A percentile compares a stretch with the other conserved stretches of the same genome.
These are phyloP conservation scores for Dendrobium catenatum DNA, from an alignment of 106 monocot genomes.

Conservation along the genomic window DNA sequence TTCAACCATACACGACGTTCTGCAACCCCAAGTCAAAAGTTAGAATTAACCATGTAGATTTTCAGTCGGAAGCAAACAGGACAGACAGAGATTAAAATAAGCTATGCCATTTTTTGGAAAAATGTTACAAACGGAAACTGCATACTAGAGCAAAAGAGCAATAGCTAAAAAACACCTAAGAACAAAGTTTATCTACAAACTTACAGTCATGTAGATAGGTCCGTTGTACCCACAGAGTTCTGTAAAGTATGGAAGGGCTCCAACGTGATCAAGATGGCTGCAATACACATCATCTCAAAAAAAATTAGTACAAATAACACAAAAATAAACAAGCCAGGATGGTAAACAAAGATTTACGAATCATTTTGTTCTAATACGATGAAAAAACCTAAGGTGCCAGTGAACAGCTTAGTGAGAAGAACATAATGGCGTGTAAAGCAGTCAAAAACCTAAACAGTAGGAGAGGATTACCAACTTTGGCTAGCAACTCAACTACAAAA, in stretches of 20 bases:
- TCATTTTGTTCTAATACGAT: background rate
- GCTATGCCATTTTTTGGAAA: background rate
- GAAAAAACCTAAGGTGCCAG: background rate
- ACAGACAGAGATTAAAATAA: background rate
- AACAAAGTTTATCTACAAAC: constrained; percentile 5
- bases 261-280: constrained; percentile 95
- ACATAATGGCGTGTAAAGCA: background rate
- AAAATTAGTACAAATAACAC: background rate
- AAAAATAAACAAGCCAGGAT: background rate
- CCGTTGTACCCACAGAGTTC: constrained; percentile 90
- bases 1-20: background rate
- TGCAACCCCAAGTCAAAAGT: background rate
- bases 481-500: too few species aligned
- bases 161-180: background rate
- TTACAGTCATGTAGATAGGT: constrained; percentile 93
- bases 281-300: constrained; percentile 8
- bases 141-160: background rate
- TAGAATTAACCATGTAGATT: background rate
- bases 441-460: background rate
- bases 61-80: background rate
- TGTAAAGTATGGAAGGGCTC: constrained; percentile 97
- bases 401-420: background rate
- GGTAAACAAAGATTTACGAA: background rate
- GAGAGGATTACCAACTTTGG: background rate
- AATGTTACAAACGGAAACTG: background rate